phyloP scores from a whole-genome alignment of 495 filamentous ascomycete species.

The Xylaria sp. region DNA sequence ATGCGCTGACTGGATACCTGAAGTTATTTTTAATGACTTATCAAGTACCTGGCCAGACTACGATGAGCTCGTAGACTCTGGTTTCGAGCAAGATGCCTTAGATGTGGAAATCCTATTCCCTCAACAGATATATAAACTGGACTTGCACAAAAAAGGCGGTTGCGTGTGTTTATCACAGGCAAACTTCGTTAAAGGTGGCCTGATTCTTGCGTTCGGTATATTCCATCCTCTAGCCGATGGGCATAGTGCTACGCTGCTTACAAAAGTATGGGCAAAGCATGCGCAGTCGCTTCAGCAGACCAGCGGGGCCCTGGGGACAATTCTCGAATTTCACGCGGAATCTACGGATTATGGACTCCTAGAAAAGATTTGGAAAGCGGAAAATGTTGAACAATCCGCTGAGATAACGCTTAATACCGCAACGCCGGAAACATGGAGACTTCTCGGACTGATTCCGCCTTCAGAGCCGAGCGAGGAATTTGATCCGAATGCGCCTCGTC shows the following conservation, averaged over 20 bases:
- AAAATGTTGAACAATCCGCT: neutral
- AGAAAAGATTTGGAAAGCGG: conserved; percentile 2
- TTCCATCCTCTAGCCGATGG: neutral
- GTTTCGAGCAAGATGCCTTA: conserved; percentile 1
- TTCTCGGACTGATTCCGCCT: too few relatives aligned
- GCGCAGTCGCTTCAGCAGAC: neutral
- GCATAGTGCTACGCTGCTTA: neutral
- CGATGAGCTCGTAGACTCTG: conserved; percentile 9
- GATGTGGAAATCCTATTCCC: neutral
- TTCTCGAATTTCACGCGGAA: neutral
- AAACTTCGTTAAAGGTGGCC: conserved; percentile 26
- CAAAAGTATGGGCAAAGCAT: conserved; percentile 1
- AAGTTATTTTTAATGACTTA: neutral
- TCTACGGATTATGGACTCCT: neutral
- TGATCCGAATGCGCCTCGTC: too few relatives aligned
- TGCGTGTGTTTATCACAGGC: conserved; percentile 5
- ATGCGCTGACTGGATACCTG: neutral
- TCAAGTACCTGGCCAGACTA: neutral
- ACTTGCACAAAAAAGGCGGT: neutral
- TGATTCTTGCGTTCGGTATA: conserved; percentile 21
- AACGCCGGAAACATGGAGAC: neutral
- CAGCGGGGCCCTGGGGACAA: neutral
- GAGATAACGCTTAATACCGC: neutral
- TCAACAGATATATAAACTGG: neutral
- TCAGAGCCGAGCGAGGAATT: too few relatives aligned